Evolutionary conservation across 2,329 filamentous ascomycete genomes (phyloP), one percentile per base, ranked within the genome.

Genomic region (Beauveria brongniartii): DNA sequence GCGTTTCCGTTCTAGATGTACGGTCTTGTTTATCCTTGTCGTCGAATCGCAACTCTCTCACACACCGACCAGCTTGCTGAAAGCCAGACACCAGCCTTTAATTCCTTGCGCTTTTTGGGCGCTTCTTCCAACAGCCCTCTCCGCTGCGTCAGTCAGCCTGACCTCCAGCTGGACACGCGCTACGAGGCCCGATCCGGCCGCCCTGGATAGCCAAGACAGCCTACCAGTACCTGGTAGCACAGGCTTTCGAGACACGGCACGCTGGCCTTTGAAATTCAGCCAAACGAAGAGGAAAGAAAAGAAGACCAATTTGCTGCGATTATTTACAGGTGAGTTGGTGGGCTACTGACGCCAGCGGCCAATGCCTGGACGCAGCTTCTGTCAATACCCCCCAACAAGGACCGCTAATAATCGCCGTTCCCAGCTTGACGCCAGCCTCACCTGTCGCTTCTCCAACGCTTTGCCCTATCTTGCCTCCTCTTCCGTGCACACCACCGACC

Each of bases 121-220:
- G 22, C 28, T 37, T 58, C 22, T 34, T 50, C 28, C 22, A 50
- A 16, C 55, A 26, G 30, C 55, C 30, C 22, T 41, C 44, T 28
- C 22, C 12, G 44, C 22, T 58, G 30, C 44, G 55, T 58, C 44
- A 56, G 55, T 58, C 30, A 56, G 54, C 43, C 54, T 46, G 53
- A 48, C 43, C 20, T 48, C 30, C 22, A 59, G 56, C 56, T 52
- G 46, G 56, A 34, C 56, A 59, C 47, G 56, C 56, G 56, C 56
- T 52, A 59, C 56, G 37, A 59, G 56, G 24, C 56, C 56, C 47
- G 37, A 59, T 59, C 56, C n/a, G 56, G 56, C 51, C 18, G 37
- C 44, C 44, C 37, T 59, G 56, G 37, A 44, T 10, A 43, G 52
- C 52, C 52, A 26, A 43, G 51, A 12, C 24, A 46, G 53, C 41